phyloP scores from a whole-genome alignment of 176 grass and related monocot genomes.

The Aegilops umbellulata region DNA sequence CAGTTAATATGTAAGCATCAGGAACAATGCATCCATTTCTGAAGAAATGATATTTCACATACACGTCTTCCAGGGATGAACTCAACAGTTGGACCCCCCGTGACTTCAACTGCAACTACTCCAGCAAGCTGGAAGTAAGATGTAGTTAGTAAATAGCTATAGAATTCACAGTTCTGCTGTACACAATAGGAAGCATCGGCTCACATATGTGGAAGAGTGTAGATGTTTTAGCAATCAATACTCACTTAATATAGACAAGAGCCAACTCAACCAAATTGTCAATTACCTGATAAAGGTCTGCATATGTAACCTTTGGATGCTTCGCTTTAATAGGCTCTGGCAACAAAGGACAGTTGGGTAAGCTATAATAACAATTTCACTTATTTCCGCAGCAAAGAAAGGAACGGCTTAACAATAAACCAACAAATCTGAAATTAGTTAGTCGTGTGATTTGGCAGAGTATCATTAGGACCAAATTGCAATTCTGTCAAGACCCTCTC shows the following conservation, averaged over 20 bases:
- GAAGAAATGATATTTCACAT: conserved; percentile 16
- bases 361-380: conserved; percentile 19
- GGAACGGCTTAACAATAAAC: background rate
- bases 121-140: conserved; percentile 74
- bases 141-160: conserved; percentile 23
- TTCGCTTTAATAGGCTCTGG: conserved; percentile 78
- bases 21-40: background rate
- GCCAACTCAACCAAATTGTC: background rate
- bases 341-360: conserved; percentile 25
- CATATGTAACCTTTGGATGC: conserved; percentile 82
- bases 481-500: background rate
- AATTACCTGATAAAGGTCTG: conserved; percentile 96
- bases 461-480: background rate
- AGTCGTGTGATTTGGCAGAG: background rate
- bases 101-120: conserved; percentile 95
- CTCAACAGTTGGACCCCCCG: conserved; percentile 76
- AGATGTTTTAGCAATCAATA: background rate
- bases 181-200: background rate
- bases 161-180: background rate
- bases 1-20: conserved; percentile 20
- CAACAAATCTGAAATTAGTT: background rate
- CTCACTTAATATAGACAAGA: background rate
- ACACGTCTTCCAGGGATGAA: conserved; percentile 89
- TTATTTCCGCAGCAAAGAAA: conserved; percentile 2
- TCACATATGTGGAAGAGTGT: background rate